Base-by-base conservation (phyloP, 1,139 yeast species). In the Kodamaea plutei region DNA sequence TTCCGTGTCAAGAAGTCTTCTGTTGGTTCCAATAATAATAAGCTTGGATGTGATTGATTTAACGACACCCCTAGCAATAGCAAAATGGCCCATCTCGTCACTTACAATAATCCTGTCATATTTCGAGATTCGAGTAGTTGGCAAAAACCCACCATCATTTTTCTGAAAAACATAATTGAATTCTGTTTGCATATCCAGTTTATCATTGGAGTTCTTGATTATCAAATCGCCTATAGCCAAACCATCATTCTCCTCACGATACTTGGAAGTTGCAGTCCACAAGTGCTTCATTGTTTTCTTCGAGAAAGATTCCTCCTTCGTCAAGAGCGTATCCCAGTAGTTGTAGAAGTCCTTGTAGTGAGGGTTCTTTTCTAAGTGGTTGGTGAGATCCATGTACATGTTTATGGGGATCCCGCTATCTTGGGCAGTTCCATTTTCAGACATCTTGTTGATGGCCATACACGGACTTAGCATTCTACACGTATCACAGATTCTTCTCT, bases 31-130 rank as follows among this genome's bases (percentile, higher is more conserved):
- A 2, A 83, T 58, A 1, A 54, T 50, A 7, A 75, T 48, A 6
- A 44, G 39, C 13, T 56, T 56, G 0, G 64, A 53, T 16, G 65
- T 53, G 0, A 84, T 58, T 2, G 56, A 47, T 8, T 63, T 54
- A 4, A 88, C 64, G 29, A 54, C 56, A 0, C 95, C 96, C 35
- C 67, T 67, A 2, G 88, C 76, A 17, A 88, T 50, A 0, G 87
- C 84, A 53, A 80, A 79, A 52, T 82, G 88, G 1, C 95, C 95
- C 1, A 56, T 44, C 45, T 84, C 94, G 51, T 85, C 95, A 47
- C 96, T 85, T 1, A 88, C 62, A 14, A 83, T 67, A 2, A 89
- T 72, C 23, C 74, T 56, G 48, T 82, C 91, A 41, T 64, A 59
- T 25, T 61, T 64, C 0, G 61, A 31, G 2, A 82, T 46, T 38